phyloP scores from a whole-genome alignment of 148 eudicot species.

The Persicaria maculosa region DNA sequence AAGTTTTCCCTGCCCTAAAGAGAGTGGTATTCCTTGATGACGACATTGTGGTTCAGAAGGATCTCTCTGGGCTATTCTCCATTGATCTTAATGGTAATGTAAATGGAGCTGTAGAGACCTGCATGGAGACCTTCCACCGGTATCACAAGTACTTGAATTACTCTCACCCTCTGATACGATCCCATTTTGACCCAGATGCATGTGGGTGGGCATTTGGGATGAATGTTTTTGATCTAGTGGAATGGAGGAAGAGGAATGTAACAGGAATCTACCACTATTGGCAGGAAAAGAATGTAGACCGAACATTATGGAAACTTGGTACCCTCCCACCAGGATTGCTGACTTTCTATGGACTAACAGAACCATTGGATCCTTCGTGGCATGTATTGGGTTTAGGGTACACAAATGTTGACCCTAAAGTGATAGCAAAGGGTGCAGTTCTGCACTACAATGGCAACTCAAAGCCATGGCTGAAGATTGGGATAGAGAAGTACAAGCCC shows the following conservation, averaged over 20 bases:
- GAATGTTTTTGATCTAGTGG: conserved; percentile 77
- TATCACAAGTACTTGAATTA: conserved; percentile 87
- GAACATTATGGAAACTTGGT: conserved; percentile 78
- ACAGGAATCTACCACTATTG: conserved; percentile 87
- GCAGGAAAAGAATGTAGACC: conserved; percentile 82
- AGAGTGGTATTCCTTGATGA: conserved; percentile 81
- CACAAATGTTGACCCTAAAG: conserved; percentile 58
- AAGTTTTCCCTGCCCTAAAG: conserved; percentile 67
- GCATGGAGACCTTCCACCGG: conserved; percentile 88
- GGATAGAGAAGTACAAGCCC: conserved; percentile 73
- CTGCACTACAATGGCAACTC: conserved; percentile 79
- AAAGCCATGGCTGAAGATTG: conserved; percentile 88
- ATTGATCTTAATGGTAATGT: conserved; percentile 71
- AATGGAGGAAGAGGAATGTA: conserved; percentile 80
- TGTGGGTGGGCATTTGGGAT: conserved; percentile 96
- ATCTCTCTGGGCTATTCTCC: conserved; percentile 59
- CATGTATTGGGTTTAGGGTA: conserved; percentile 78
- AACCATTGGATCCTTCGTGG: conserved; percentile 65
- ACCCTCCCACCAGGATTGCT: conserved; percentile 84
- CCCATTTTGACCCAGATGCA: conserved; percentile 88
- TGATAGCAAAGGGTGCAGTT: conserved; percentile 69
- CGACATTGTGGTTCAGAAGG: conserved; percentile 82
- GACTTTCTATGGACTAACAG: conserved; percentile 77
- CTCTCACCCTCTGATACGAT: conserved; percentile 73
- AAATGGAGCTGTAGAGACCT: conserved; percentile 88